These are phyloP conservation scores for Sclerotinia subarctica DNA, from an alignment of 2,329 filamentous ascomycete species.

Conservation along the genomic window DNA sequence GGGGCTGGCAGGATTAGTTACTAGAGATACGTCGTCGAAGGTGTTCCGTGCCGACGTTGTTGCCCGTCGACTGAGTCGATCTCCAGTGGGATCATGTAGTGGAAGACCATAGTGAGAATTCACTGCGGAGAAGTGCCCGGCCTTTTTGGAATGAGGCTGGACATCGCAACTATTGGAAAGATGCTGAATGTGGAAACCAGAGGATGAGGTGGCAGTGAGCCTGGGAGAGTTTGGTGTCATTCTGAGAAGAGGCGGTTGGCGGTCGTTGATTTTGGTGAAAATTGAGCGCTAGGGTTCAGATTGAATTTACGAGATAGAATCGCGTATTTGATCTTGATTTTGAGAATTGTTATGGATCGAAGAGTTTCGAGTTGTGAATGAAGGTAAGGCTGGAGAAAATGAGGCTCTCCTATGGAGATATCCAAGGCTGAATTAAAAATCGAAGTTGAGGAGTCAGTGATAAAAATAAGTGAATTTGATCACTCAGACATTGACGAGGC, in stretches of 20 bases:
- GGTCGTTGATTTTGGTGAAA: not conserved
- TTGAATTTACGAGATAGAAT: accelerated
- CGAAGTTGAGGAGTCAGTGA: not conserved
- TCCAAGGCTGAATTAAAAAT: not conserved
- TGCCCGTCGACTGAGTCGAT: too few species aligned
- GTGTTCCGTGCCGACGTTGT: too few species aligned
- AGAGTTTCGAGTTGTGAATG: not conserved
- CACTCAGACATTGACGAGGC: not conserved
- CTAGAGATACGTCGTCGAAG: too few species aligned
- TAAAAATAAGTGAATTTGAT: not conserved
- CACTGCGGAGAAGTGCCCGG: too few species aligned
- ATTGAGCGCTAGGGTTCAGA: accelerated
- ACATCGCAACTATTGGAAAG: too few species aligned
- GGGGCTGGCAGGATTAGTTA: not conserved
- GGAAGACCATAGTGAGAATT: too few species aligned
- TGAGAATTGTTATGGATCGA: not conserved
- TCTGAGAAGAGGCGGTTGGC: not conserved
- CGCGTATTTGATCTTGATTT: accelerated
- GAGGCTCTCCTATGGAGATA: not conserved
- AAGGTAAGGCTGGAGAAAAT: not conserved
- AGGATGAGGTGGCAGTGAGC: not conserved
- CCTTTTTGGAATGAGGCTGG: too few species aligned
- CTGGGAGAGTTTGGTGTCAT: not conserved
- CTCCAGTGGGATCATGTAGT: too few species aligned
- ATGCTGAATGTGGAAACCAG: not conserved